These are phyloP conservation scores for Podospora comata DNA, from an alignment of 495 filamentous ascomycete genomes.

Conservation along the genomic window DNA sequence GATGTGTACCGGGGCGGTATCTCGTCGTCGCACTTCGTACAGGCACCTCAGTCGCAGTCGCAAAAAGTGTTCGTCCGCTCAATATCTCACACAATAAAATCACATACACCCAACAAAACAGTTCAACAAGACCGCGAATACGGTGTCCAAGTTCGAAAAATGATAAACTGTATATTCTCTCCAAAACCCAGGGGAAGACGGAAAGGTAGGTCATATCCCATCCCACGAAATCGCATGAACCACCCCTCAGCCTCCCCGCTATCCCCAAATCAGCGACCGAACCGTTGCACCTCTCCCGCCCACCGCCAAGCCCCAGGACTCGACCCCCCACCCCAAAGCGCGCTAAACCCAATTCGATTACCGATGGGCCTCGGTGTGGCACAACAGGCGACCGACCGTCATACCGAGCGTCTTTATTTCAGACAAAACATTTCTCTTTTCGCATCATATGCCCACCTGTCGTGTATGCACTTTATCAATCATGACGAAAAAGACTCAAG, in stretches of 20 bases:
- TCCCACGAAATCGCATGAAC: no score
- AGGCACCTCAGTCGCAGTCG: no score
- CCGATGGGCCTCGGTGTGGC: conserved; percentile 7
- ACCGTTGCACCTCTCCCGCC: conserved; percentile 8
- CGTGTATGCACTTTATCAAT: neutral
- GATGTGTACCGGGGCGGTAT: neutral
- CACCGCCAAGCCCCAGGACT: neutral
- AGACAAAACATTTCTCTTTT: neutral
- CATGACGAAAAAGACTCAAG: neutral
- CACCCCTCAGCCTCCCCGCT: conserved; percentile 26
- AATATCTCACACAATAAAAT: no score
- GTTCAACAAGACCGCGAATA: no score
- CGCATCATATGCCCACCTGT: neutral
- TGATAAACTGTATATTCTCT: no score
- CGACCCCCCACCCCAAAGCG: neutral
- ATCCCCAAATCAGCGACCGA: conserved; percentile 36
- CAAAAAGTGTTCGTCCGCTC: no score
- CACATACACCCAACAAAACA: no score
- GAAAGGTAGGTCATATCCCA: no score
- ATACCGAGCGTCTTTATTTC: neutral
- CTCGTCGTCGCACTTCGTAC: no score
- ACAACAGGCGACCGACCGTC: neutral
- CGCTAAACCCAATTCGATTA: conserved; percentile 14
- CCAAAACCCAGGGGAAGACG: no score
- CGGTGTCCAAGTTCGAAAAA: no score